Evolutionary conservation across 2,329 filamentous ascomycete genomes (phyloP).

Genomic region (Berkeleyomyces basicola): DNA sequence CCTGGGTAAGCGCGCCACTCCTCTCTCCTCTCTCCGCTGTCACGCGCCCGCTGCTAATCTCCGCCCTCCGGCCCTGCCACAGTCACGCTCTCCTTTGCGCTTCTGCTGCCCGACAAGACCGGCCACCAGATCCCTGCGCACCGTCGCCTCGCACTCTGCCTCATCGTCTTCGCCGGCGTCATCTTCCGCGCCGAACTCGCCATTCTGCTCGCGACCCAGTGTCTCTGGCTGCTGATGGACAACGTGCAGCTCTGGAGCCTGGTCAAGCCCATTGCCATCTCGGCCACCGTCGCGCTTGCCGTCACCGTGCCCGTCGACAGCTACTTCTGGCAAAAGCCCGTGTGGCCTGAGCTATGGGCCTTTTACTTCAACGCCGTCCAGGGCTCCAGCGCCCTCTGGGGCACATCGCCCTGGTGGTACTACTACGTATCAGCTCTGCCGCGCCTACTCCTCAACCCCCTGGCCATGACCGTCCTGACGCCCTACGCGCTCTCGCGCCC

Average conservation of each 20-base stretch:
- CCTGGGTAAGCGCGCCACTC: conserved; percentile 42
- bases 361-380: conserved; percentile 86
- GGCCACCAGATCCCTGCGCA: conserved; percentile 22
- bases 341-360: conserved; percentile 82
- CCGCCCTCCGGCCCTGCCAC: background rate
- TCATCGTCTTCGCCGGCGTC: conserved; percentile 64
- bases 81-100: conserved; percentile 50
- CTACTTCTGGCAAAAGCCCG: conserved; percentile 74
- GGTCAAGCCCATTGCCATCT: conserved; percentile 47
- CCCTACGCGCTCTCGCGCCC: conserved; percentile 34
- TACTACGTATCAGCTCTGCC: conserved; percentile 75
- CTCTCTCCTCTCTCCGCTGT: background rate
- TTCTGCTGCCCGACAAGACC: conserved; percentile 23
- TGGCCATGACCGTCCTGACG: conserved; percentile 40
- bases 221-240: conserved; percentile 44
- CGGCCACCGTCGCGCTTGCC: conserved; percentile 48
- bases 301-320: conserved; percentile 67
- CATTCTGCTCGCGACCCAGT: conserved; percentile 55
- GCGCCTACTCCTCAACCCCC: conserved; percentile 66
- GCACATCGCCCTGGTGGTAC: conserved; percentile 67
- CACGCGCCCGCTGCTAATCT: background rate
- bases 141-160: conserved; percentile 48
- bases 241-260: conserved; percentile 40
- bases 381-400: conserved; percentile 75
- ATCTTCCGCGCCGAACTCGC: conserved; percentile 85